Conservation (phyloP, 495 filamentous ascomycete genomes). For the Neurospora sp. region DNA sequence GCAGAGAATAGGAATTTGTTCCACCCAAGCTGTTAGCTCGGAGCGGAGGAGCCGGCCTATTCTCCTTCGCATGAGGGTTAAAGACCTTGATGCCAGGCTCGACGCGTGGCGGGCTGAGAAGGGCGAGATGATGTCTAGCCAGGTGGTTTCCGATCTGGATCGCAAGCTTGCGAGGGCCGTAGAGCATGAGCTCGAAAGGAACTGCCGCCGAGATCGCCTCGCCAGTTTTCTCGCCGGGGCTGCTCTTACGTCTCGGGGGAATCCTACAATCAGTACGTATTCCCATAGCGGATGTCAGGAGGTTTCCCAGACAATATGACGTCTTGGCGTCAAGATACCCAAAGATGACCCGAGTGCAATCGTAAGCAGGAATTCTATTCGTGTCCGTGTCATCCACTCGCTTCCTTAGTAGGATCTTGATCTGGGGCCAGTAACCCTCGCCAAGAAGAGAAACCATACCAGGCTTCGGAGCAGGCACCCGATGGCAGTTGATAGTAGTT, state of each 20-base stretch:
- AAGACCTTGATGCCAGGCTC: conserved; percentile 54
- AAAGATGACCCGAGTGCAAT: conserved; percentile 59
- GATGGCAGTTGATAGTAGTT: conserved; percentile 55
- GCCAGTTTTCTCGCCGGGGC: conserved; percentile 39
- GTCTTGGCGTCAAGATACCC: conserved; percentile 64
- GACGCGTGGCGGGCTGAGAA: conserved; percentile 51
- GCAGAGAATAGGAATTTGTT: not conserved
- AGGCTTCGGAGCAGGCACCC: conserved; percentile 55
- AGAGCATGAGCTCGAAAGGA: conserved; percentile 60
- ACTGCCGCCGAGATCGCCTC: conserved; percentile 44
- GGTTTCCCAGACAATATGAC: conserved; percentile 53
- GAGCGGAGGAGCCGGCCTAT: conserved; percentile 26
- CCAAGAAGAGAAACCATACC: conserved; percentile 41
- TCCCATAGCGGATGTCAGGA: conserved; percentile 53
- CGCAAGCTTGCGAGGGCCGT: conserved; percentile 62
- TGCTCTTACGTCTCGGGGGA: conserved; percentile 44
- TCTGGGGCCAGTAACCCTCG: conserved; percentile 52
- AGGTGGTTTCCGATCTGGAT: conserved; percentile 55
- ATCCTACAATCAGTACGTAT: conserved; percentile 61
- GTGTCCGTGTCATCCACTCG: conserved; percentile 35
- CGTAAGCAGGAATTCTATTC: conserved; percentile 54
- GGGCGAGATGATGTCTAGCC: conserved; percentile 50
- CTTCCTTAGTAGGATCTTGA: conserved; percentile 59
- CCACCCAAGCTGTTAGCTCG: conserved; percentile 8
- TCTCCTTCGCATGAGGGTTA: conserved; percentile 51